Percentiles rank a stretch among this genome's conserved stretches.
phyloP scores from a whole-genome alignment of 1,139 yeast species.

The Kurtzmaniella quercitrusa region DNA sequence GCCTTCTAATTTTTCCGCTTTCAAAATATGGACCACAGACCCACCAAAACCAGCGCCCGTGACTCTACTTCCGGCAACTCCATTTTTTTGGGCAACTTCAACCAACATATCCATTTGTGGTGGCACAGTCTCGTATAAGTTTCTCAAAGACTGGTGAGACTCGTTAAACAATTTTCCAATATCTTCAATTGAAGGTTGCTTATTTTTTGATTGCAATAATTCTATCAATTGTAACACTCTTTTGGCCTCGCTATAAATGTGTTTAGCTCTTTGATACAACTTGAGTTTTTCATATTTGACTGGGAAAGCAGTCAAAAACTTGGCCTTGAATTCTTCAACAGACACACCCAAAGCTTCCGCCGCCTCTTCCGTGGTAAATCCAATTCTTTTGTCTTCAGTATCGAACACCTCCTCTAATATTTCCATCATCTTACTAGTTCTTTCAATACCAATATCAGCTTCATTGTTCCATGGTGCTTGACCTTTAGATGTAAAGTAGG shows the following conservation, averaged over 20 bases:
- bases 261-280: slow-evolving; percentile 57
- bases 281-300: slow-evolving; percentile 55
- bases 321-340: slow-evolving; percentile 37
- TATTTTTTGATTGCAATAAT: not conserved
- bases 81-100: slow-evolving; percentile 49
- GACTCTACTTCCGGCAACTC: slow-evolving; percentile 64
- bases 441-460: slow-evolving; percentile 39
- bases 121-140: slow-evolving; percentile 52
- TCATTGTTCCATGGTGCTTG: slow-evolving; percentile 43
- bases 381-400: slow-evolving; percentile 31
- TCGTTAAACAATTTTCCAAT: slow-evolving; percentile 59
- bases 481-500: slow-evolving; percentile 34
- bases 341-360: slow-evolving; percentile 43
- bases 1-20: slow-evolving; percentile 37
- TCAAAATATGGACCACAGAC: slow-evolving; percentile 61
- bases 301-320: slow-evolving; percentile 51
- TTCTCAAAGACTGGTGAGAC: slow-evolving; percentile 52
- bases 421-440: slow-evolving; percentile 37
- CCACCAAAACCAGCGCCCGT: slow-evolving; percentile 90
- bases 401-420: slow-evolving; percentile 38
- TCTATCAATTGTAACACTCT: slow-evolving; percentile 43
- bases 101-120: slow-evolving; percentile 52
- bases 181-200: slow-evolving; percentile 4
- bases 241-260: slow-evolving; percentile 61
- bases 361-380: slow-evolving; percentile 49